Evolutionary conservation across 176 grass and related monocot species (phyloP).

Genomic region (Zoysia pacifica): DNA sequence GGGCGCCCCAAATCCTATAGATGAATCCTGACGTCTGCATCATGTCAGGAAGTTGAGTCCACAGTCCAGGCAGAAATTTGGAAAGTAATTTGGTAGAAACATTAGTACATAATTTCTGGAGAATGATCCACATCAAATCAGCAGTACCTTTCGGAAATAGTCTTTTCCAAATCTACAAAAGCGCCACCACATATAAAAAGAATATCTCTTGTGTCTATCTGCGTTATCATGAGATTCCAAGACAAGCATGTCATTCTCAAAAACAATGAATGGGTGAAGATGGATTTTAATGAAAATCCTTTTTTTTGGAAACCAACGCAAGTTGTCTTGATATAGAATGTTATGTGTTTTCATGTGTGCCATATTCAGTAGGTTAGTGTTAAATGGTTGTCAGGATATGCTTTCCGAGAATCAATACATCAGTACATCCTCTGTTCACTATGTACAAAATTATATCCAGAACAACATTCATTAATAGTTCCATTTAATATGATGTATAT

Average conservation of each 20-base stretch:
- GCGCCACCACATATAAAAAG: constrained; percentile 99
- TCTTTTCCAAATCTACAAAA: constrained; percentile 97
- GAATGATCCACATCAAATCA: neutral
- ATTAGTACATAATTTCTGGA: neutral
- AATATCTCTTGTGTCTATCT: constrained; percentile 99
- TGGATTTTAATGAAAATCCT: neutral
- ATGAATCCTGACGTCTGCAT: constrained; percentile 94
- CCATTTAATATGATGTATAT: constrained; percentile 23
- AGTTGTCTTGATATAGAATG: neutral
- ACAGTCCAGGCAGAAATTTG: neutral
- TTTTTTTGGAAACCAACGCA: neutral
- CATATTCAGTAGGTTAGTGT: neutral
- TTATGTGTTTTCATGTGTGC: constrained; percentile 8
- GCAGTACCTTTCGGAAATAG: constrained; percentile 94
- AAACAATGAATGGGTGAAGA: neutral
- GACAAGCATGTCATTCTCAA: constrained; percentile 32
- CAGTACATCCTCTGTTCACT: neutral
- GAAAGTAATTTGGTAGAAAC: neutral
- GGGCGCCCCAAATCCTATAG: constrained; percentile 98
- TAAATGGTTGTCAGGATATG: constrained; percentile 19
- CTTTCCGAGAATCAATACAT: constrained; percentile 10
- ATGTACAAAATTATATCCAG: neutral
- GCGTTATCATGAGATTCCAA: constrained; percentile 42
- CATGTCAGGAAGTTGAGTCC: constrained; percentile 42
- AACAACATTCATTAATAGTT: constrained; percentile 2